Evolutionary conservation across 1,284 basidiomycete species (phyloP), one percentile per base, ranked within the genome.

Genomic region (Coriolopsis trogii): DNA sequence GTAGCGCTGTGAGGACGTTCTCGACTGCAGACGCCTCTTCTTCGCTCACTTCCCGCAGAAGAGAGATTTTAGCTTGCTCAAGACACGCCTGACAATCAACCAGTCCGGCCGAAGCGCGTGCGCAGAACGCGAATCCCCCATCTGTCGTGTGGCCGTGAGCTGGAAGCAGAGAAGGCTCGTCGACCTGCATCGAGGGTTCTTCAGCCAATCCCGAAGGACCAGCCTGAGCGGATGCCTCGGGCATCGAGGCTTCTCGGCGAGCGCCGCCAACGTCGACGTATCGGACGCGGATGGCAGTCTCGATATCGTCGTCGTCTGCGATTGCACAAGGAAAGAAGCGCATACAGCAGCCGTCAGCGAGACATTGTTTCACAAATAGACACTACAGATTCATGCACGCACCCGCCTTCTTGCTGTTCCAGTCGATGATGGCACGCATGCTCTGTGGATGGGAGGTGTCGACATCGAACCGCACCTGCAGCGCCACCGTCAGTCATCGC

Each of bases 391-490:
- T 8, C 18, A 18, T 15, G n/a, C n/a, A 69, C 75, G 56, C 49
- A 85, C 90, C 87, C 59, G 89, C 86, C 75, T 87, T 91, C 74
- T 91, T 91, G 69, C 90, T 92, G 59, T 92, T 89, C 84, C 87
- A 88, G 63, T 91, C 87, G 25, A 91, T 70, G 12, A 66, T 70
- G 12, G 71, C 61, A 8, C 86, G 78, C 21, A 78, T 78, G 16
- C 71, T 68, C 57, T 76, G 80, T 5, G 83, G 74, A 50, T 78
- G 77, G n/a, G 78, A 73, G 2, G 82, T 82, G 59, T 93, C 87
- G 23, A 92, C 68, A 38, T 73, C 73, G 58, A 91, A 84, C 41
- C 85, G 80, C 24, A 89, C 74, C 87, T 91, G 55, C 37, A 25
- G 24, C 28, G 24, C 7, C 31, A 34, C 13, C 21, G 29, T 31